Evolutionary conservation across 495 filamentous ascomycete species (phyloP), one percentile per base, ranked within the genome.

Genomic region (Tuber calosporum): DNA sequence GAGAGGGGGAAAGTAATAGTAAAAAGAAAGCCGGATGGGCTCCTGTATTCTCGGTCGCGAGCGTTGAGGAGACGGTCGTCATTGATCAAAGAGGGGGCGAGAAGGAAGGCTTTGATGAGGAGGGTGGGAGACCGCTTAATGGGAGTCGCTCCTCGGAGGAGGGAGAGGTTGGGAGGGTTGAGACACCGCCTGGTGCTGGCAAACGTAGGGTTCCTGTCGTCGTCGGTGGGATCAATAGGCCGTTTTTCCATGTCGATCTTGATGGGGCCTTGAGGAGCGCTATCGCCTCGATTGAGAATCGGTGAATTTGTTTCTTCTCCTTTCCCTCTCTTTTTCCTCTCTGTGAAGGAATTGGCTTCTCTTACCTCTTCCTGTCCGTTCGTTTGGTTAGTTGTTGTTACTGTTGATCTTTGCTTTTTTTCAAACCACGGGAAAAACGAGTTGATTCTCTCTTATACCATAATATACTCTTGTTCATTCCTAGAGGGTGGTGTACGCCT

Each of bases 31-130:
- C 88, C 72, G 88, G 92, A 34, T 98, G 94, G 94, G 93, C 93
- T 82, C 92, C 93, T n/a, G 92, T 99, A 82, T 99, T 97, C 86
- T 92, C 88, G 82, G 92, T 99, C 19, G 91, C 96, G 15, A 94
- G 97, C 80, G 89, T 96, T 70, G 92, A 91, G 53, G 93, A 93
- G 43, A 82, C 81, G 15, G 83, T 87, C 53, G 91, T 89, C 4
- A 92, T 91, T 0, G 91, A 91, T 0, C 89, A 11, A 5, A 48
- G 20, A 26, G 0, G 83, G 0, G 87, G 26, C 0, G 76, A 79
- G 53, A 77, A 78, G 75, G 30, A 30, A 22, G 62, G 58, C 17
- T 72, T 77, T 39, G 76, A 77, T 17, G 74, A 70, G 67, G 76
- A 77, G 42, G 53, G 67, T 9, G 70, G 53, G 5, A 69, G 58